Evolutionary conservation across 805 yeast species (phyloP).

Genomic region (Cyberlindnera mrakii): DNA sequence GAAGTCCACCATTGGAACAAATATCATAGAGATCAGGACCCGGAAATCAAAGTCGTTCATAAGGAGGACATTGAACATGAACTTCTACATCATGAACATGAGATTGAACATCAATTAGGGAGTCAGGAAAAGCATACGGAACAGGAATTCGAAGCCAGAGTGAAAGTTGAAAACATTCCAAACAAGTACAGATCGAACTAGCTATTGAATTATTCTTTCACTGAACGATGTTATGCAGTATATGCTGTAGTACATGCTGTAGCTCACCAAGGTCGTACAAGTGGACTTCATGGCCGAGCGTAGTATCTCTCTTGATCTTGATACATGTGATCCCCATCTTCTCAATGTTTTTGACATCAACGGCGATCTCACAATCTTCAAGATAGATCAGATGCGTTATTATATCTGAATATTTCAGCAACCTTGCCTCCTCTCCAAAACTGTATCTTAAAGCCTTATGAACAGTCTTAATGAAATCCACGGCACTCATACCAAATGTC

Average conservation of each 20-base stretch:
- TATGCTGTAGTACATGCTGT: slow-evolving; percentile 21
- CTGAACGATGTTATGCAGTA: background rate
- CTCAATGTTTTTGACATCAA: slow-evolving; percentile 37
- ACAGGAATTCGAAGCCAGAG: slow-evolving; percentile 34
- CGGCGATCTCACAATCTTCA: slow-evolving; percentile 42
- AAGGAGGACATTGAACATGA: slow-evolving; percentile 76
- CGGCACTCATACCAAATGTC: slow-evolving; percentile 60
- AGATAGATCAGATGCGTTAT: slow-evolving; percentile 62
- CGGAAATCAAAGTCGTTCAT: slow-evolving; percentile 74
- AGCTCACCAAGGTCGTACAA: slow-evolving; percentile 39
- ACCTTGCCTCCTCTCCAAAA: slow-evolving; percentile 7
- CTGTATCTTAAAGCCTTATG: slow-evolving; percentile 53
- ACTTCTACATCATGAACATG: slow-evolving; percentile 41
- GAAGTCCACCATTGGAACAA: slow-evolving; percentile 93
- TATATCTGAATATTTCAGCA: slow-evolving; percentile 34
- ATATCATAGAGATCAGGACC: slow-evolving; percentile 71
- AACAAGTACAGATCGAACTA: slow-evolving; percentile 22
- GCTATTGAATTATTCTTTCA: background rate
- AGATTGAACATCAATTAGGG: slow-evolving; percentile 78
- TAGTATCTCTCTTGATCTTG: slow-evolving; percentile 25
- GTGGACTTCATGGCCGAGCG: slow-evolving; percentile 17
- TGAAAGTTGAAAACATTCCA: slow-evolving; percentile 33
- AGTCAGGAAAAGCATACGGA: slow-evolving; percentile 27
- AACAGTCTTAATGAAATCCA: slow-evolving; percentile 51
- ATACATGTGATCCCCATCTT: slow-evolving; percentile 43